These are phyloP conservation scores for Cucurbita ficifolia DNA, from an alignment of 306 rosid species.

Conservation along the genomic window DNA sequence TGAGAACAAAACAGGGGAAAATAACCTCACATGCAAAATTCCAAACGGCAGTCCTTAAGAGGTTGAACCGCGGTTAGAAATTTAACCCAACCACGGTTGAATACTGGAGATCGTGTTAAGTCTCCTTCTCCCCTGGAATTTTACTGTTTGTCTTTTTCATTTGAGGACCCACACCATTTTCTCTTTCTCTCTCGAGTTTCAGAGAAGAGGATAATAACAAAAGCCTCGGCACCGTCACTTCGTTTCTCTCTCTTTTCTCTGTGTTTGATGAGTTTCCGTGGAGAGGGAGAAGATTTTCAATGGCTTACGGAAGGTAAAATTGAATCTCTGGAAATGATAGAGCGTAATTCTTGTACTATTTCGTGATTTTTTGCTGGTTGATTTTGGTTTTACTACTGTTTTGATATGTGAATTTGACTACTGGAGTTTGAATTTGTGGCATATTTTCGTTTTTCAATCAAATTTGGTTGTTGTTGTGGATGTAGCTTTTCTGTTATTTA, in stretches of 20 bases:
- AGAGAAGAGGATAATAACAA: slow-evolving; percentile 5
- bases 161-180: slow-evolving; percentile 2
- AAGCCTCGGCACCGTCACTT: slow-evolving; percentile 6
- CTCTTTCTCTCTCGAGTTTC: neutral
- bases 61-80: slow-evolving; percentile 1
- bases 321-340: neutral
- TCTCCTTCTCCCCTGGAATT: slow-evolving; percentile 1
- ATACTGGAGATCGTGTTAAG: slow-evolving; percentile 5
- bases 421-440: neutral
- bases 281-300: neutral
- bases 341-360: neutral
- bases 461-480: neutral
- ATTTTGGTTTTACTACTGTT: neutral
- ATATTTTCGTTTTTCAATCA: neutral
- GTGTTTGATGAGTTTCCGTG: neutral
- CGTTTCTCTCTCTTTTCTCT: neutral
- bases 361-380: neutral
- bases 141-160: slow-evolving; percentile 7
- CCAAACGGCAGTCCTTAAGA: slow-evolving; percentile 1
- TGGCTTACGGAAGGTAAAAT: neutral
- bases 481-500: neutral
- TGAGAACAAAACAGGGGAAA: neutral
- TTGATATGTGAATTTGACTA: neutral
- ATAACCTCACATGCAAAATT: neutral
- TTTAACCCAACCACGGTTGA: slow-evolving; percentile 7